phyloP scores from a whole-genome alignment of 345 rosid species.

The Hypericum androsaemum region DNA sequence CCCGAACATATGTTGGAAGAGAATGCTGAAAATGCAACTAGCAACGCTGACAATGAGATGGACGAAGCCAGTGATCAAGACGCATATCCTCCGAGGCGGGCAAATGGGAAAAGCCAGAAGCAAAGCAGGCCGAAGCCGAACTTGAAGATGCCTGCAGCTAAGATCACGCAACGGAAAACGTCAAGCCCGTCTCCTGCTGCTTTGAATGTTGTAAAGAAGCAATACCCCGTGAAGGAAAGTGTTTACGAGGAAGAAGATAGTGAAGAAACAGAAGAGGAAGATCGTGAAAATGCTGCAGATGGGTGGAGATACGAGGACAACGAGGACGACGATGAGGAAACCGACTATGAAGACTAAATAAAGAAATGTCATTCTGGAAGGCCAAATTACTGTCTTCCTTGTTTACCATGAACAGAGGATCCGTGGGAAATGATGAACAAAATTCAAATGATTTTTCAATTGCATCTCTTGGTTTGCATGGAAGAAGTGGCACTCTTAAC shows the following conservation, averaged over 20 bases:
- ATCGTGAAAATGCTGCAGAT: constrained; percentile 67
- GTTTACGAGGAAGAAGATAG: constrained; percentile 66
- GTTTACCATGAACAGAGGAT: too few species aligned
- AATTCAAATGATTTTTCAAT: too few species aligned
- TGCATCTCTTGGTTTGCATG: too few species aligned
- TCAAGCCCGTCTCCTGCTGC: constrained; percentile 48
- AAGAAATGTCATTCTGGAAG: too few species aligned
- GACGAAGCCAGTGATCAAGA: constrained; percentile 89
- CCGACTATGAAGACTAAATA: constrained; percentile 73
- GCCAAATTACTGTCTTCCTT: too few species aligned
- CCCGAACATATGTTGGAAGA: constrained; percentile 72
- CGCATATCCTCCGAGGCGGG: constrained; percentile 45
- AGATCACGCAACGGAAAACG: constrained; percentile 42
- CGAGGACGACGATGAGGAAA: constrained; percentile 87
- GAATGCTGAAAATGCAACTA: constrained; percentile 44
- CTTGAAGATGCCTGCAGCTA: constrained; percentile 58
- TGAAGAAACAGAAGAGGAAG: constrained; percentile 79
- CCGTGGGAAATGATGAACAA: too few species aligned
- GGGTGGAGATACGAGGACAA: constrained; percentile 72
- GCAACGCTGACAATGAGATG: constrained; percentile 46
- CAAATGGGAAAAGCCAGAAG: constrained; percentile 51
- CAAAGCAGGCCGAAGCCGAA: constrained; percentile 54
- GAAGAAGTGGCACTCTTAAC: too few species aligned
- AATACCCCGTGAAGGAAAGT: constrained; percentile 60
- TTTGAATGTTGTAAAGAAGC: constrained; percentile 35